Percentiles rank a stretch among this genome's conserved stretches.
Conservation (phyloP, 177 flowering plant species). For the Vitis hybrid region DNA sequence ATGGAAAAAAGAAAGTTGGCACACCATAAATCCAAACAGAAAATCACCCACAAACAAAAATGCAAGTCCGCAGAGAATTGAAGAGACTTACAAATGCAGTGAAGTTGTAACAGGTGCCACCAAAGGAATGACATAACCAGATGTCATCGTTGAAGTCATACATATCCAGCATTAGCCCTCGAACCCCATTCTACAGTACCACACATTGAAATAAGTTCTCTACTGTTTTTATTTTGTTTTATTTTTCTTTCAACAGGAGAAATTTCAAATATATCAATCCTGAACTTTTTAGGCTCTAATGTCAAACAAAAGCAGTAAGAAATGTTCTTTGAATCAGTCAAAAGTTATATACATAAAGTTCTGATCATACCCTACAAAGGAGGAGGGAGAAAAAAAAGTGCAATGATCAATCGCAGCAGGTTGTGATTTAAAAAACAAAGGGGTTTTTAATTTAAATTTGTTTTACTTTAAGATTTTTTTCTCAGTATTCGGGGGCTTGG, state of each 20-base stretch:
- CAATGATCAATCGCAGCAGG: no score
- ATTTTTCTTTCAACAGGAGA: background rate
- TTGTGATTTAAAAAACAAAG: no score
- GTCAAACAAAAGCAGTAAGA: no score
- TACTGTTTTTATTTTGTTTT: background rate
- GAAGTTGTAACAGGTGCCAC: conserved; percentile 56
- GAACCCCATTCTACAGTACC: conserved; percentile 63
- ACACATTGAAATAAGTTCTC: background rate
- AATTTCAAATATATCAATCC: background rate
- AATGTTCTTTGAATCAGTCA: no score
- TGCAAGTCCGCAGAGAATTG: background rate
- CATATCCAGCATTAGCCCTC: conserved; percentile 86
- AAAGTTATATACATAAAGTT: no score
- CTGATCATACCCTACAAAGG: no score
- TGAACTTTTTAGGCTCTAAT: no score
- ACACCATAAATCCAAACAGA: background rate
- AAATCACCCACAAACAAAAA: background rate
- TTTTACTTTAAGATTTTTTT: no score
- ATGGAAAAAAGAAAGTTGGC: background rate
- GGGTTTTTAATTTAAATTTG: no score
- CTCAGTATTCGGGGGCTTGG: no score
- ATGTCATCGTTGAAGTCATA: conserved; percentile 71
- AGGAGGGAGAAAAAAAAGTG: no score
- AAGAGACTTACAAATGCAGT: conserved; percentile 70
- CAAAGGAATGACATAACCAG: conserved; percentile 78